These are phyloP conservation scores for Neopestalotiopsis clavispora DNA, from an alignment of 2,329 filamentous ascomycete species.

Conservation along the genomic window DNA sequence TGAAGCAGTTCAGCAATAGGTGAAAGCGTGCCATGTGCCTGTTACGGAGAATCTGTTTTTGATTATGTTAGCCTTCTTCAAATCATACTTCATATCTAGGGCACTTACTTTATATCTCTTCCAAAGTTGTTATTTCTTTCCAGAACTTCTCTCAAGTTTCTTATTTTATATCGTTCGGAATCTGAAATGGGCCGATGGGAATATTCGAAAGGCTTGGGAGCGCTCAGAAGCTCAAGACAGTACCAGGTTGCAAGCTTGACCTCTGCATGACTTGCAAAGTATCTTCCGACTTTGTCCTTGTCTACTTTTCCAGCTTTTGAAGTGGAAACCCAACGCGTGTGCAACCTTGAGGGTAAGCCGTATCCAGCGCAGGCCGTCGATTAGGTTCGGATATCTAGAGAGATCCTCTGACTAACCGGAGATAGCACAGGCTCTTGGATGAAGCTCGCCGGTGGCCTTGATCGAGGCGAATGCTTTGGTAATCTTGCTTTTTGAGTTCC, in stretches of 20 bases:
- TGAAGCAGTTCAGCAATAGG: constrained; percentile 65
- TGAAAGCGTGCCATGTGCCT: constrained; percentile 59
- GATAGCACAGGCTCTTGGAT: not conserved
- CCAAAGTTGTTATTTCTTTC: too few species aligned
- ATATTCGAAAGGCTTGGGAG: not conserved
- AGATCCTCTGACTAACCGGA: not conserved
- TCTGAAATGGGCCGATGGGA: too few species aligned
- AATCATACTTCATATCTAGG: not conserved
- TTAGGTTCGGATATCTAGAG: not conserved
- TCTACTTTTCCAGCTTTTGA: not conserved
- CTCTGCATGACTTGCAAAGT: constrained; percentile 8
- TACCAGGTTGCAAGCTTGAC: constrained; percentile 4
- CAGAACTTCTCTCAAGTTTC: too few species aligned
- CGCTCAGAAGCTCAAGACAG: not conserved
- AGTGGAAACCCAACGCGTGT: not conserved
- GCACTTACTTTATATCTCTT: constrained; percentile 65
- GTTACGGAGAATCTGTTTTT: constrained; percentile 51
- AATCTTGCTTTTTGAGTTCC: too few species aligned
- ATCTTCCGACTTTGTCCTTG: not conserved
- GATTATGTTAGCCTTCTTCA: not conserved
- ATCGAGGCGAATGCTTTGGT: constrained; percentile 1
- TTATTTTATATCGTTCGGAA: too few species aligned
- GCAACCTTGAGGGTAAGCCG: not conserved
- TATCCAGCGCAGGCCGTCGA: not conserved
- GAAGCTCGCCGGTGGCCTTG: not conserved